Evolutionary conservation across 495 filamentous ascomycete species (phyloP).

Genomic region (Xylaria longipes): DNA sequence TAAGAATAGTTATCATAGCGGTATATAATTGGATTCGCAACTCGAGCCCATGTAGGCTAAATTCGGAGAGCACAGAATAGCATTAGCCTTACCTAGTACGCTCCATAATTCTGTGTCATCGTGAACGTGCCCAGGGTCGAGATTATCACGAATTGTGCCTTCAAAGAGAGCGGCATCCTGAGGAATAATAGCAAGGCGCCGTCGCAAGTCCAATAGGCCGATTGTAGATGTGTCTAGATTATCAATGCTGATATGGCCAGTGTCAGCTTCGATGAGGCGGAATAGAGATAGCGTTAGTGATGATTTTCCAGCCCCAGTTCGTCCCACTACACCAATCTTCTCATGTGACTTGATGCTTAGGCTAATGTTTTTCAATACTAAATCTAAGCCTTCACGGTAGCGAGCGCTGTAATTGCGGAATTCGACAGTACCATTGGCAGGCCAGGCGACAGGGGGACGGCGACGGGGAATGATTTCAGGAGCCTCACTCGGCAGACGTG

Average conservation of each 20-base stretch:
- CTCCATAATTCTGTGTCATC: conserved; percentile 98
- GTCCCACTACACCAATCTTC: conserved; percentile 97
- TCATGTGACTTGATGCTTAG: conserved; percentile 92
- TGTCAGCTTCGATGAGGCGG: conserved; percentile 87
- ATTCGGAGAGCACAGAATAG: not conserved
- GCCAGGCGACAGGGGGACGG: conserved; percentile 90
- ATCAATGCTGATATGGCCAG: conserved; percentile 88
- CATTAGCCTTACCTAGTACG: conserved; percentile 75
- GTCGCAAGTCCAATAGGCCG: conserved; percentile 85
- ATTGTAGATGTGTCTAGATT: conserved; percentile 86
- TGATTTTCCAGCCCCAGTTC: conserved; percentile 96
- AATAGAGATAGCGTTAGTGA: conserved; percentile 93
- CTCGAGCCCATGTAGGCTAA: conserved; percentile 31
- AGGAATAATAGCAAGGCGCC: conserved; percentile 95
- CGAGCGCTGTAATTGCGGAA: conserved; percentile 94
- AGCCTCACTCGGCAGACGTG: conserved; percentile 90
- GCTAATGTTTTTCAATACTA: conserved; percentile 91
- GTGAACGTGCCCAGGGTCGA: conserved; percentile 93
- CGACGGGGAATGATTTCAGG: conserved; percentile 90
- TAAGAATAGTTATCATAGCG: not conserved
- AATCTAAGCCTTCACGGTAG: conserved; percentile 85
- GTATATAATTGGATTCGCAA: not conserved
- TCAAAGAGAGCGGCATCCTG: conserved; percentile 98
- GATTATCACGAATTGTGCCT: conserved; percentile 93
- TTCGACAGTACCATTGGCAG: conserved; percentile 84